Base-by-base conservation (phyloP, 2,329 filamentous ascomycete species). In the Colletotrichum viniferum region DNA sequence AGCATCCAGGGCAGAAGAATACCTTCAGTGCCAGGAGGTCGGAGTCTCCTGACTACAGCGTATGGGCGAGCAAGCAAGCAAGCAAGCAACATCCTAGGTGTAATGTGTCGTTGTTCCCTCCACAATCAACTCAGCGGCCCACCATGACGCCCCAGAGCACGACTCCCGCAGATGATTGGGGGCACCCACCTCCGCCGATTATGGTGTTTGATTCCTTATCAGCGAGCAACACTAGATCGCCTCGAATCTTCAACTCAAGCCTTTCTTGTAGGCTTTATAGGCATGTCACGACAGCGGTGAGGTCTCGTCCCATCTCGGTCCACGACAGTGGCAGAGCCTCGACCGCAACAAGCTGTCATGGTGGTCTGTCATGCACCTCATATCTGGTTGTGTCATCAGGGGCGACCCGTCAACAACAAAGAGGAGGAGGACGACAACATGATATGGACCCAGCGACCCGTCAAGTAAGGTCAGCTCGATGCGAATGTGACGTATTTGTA, bases 31-130 rank as follows among this genome's bases (percentile, higher is more conserved):
- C 32, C 30, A 26, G 13, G 36, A 30, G 43, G 28, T 56, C n/a
- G 62, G 68, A 74, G 62, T 72, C 71, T 72, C 28, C 61, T 72
- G 24, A 28, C 61, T 55, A n/a, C n/a, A n/a, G n/a, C n/a, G n/a
- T n/a, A 28, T 58, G 60, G 55, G 18, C 61, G 10, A 38, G n/a
- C 32, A 21, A 60, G 30, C 55, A 18, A 60, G 30, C 55, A 18
- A 61, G 64, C 69, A 73, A 38, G 69, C 43, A 73, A n/a, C 9
- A 67, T 68, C 58, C 62, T 62, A 38, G 32, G 56, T 24, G n/a
- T 5, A 48, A 30, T n/a, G 24, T 32, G 38, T 55, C 36, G 10
- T 28, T 30, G 58, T 60, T 32, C 34, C 18, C n/a, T 56, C n/a
- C 56, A 67, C 68, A 52, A 34, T 63, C 56, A 67, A 61, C 12